These are phyloP conservation scores for sunflower (Helianthus annuus) DNA, from an alignment of 129 eudicot species.

Conservation along the genomic window HanXRQr2.0-SUNRISE NC_035442.2:166953745-166954244, in stretches of 20 bases:
- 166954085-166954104: slow-evolving; percentile 82
- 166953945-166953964: background rate
- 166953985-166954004: slow-evolving; percentile 28
- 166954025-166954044: slow-evolving; percentile 72
- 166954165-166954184: too few relatives aligned
- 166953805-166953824: slow-evolving; percentile 24
- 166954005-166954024: slow-evolving; percentile 74
- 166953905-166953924: slow-evolving; percentile 43
- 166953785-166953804: slow-evolving; percentile 65
- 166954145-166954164: too few relatives aligned
- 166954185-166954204: too few relatives aligned
- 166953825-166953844: slow-evolving; percentile 86
- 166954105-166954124: slow-evolving; percentile 76
- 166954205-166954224: too few relatives aligned
- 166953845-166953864: slow-evolving; percentile 69
- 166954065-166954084: slow-evolving; percentile 72
- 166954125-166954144: slow-evolving; percentile 39
- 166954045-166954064: slow-evolving; percentile 72
- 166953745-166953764: background rate
- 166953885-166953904: slow-evolving; percentile 58
- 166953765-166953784: slow-evolving; percentile 46
- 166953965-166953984: background rate
- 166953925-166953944: background rate
- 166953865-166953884: slow-evolving; percentile 72
- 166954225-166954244: too few relatives aligned